Evolutionary conservation across 1,284 basidiomycete genomes (phyloP), one percentile per base, ranked within the genome.

Genomic region (Ganoderma lingzhi): DNA sequence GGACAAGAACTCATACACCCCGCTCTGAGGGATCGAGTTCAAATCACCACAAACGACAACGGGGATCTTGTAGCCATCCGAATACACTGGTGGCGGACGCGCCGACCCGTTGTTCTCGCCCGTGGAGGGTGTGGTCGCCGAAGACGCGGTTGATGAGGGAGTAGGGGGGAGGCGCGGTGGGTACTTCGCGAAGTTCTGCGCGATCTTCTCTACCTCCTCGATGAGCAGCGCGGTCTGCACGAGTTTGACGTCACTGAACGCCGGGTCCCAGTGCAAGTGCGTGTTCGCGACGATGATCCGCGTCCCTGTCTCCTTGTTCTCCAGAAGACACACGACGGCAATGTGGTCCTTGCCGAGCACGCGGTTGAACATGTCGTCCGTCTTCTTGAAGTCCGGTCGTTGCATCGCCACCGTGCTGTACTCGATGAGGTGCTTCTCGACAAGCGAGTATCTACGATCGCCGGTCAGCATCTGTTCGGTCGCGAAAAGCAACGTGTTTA

Each of bases 281-380:
- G 92, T 90, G 79, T 99, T 99, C 66, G 93, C 93, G 67, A 98
- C 88, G 73, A 99, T 89, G 63, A 98, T 82, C 9, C 97, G 91
- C 15, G 96, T 92, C 39, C 96, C 97, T 0, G 96, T 94, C 63
- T 89, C 86, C 71, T 88, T 90, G 82, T 94, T 93, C 84, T 99
- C 98, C 76, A 99, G 87, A 58, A 96, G 86, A 72, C 92, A 92
- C 62, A 97, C 86, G 71, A 97, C 90, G 48, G 96, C 96, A 74
- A 99, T 96, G 79, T 99, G 93, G 82, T 99, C 98, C 80, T 97
- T 96, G 72, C 94, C 94, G 79, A 98, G 90, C 69, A 99, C 96
- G 64, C 98, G 95, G 80, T 99, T 99, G 88, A 99, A 99, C 96
- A 99, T 97, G 83, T 99, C 97, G 78, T 99, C 96, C 5, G 97